phyloP scores from a whole-genome alignment of 495 filamentous ascomycete species.

The Zalerion maritima region DNA sequence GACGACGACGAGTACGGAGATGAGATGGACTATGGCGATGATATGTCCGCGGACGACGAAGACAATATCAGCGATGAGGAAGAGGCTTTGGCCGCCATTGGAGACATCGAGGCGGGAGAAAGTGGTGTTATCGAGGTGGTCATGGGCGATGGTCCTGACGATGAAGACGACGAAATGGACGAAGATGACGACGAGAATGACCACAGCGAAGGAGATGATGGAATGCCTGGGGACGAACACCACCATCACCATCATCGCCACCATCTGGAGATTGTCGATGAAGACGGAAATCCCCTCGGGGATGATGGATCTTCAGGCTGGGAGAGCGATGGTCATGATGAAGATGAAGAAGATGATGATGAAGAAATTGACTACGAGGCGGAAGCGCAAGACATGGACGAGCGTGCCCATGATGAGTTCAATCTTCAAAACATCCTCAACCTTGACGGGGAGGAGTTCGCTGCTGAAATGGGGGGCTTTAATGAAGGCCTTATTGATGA shows the following conservation, averaged over 20 bases:
- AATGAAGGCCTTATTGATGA: constrained; percentile 54
- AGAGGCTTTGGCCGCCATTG: constrained; percentile 60
- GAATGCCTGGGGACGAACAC: constrained; percentile 38
- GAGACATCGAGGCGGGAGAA: constrained; percentile 74
- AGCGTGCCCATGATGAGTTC: too few relatives aligned
- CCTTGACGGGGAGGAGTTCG: constrained; percentile 26
- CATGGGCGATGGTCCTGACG: constrained; percentile 60
- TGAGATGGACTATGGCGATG: constrained; percentile 83
- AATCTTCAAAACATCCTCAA: constrained; percentile 23
- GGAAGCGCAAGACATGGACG: constrained; percentile 28
- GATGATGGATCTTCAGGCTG: constrained; percentile 35
- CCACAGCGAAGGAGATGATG: constrained; percentile 44
- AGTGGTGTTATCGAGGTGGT: constrained; percentile 67
- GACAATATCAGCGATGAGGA: constrained; percentile 85
- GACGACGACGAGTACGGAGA: constrained; percentile 71
- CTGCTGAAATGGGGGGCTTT: constrained; percentile 26
- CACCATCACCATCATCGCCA: constrained; percentile 29
- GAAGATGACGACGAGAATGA: constrained; percentile 57
- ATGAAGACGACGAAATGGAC: constrained; percentile 45
- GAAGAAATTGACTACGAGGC: constrained; percentile 33
- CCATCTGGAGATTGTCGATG: constrained; percentile 41
- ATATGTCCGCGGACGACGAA: constrained; percentile 62
- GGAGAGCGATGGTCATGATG: constrained; percentile 46
- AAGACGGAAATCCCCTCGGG: constrained; percentile 34
- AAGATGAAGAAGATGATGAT: constrained; percentile 38